A percentile compares a stretch with the other conserved stretches of the same genome.
Conservation (phyloP, 306 rosid genomes). For the Dalbergia cultrata region DNA sequence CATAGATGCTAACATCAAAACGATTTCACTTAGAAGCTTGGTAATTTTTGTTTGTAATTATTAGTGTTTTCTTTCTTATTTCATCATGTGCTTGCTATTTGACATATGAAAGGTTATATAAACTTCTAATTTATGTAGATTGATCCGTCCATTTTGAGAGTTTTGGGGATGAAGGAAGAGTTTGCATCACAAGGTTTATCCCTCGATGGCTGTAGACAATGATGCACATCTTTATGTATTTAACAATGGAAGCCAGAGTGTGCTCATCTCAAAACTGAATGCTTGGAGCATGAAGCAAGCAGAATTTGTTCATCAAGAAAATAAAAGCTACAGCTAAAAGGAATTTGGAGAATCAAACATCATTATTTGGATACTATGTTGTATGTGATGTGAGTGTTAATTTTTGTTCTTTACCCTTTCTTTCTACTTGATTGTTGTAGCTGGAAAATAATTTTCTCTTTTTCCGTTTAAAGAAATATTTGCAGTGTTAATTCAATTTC, state of each 20-base stretch:
- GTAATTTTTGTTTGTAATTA: slow-evolving; percentile 43
- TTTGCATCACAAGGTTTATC: slow-evolving; percentile 70
- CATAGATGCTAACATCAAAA: slow-evolving; percentile 51
- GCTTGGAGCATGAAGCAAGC: slow-evolving; percentile 74
- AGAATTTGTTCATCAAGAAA: slow-evolving; percentile 16
- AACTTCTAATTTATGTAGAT: slow-evolving; percentile 56
- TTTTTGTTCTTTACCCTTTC: too few relatives aligned
- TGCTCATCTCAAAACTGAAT: slow-evolving; percentile 51
- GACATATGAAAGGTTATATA: too few relatives aligned
- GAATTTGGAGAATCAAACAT: too few relatives aligned
- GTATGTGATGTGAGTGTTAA: too few relatives aligned
- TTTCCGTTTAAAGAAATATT: too few relatives aligned
- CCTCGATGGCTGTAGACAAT: slow-evolving; percentile 54
- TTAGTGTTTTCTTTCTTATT: too few relatives aligned
- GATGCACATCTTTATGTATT: slow-evolving; percentile 62
- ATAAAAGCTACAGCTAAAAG: too few relatives aligned
- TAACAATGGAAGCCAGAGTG: slow-evolving; percentile 59
- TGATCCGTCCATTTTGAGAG: slow-evolving; percentile 72
- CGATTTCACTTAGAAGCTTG: slow-evolving; percentile 73
- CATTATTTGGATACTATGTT: too few relatives aligned
- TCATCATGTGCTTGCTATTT: too few relatives aligned
- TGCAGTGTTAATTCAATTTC: too few relatives aligned
- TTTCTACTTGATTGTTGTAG: too few relatives aligned
- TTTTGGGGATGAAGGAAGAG: slow-evolving; percentile 70
- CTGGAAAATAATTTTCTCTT: too few relatives aligned